Evolutionary conservation across 176 grass and related monocot species (phyloP), one percentile per base, ranked within the genome.

Genomic region (Triticum dicoccoides): DNA sequence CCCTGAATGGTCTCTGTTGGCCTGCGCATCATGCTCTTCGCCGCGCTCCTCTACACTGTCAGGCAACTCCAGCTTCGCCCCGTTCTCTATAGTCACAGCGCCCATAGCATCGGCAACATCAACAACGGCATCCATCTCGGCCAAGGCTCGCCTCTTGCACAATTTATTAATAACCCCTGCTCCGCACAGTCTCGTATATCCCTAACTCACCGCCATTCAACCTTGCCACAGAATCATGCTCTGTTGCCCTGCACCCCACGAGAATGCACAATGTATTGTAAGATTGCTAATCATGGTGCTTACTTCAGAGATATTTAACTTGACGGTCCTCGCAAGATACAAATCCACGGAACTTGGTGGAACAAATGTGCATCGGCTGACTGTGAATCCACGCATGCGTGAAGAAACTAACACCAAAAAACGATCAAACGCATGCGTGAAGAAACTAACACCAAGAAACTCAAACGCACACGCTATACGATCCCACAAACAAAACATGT

Each of bases 1-100:
- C 54, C 86, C 83, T 2, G 83, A 89, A 39, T 79, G 68, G 18
- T 85, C 83, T 25, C 79, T 79, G 73, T 92, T 82, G 79, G 56
- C 78, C 17, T 79, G 87, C 6, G 13, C 78, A 78, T 73, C 86
- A 77, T 47, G 78, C 21, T 69, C 25, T 56, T 72, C 82, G 21
- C 30, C 49, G n/a, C 76, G 76, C 6, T 9, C 85, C 2, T 65
- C 76, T 49, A 84, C 71, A 41, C 69, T 15, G 3, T 64, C 84
- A 35, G 76, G 76, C 27, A 82, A 63, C 37, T 63, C 38, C 3
- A 52, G 34, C 62, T 83, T 86, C 5, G 61, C 87, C 44, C 39
- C 68, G 14, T 92, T 80, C 69, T 80, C 76, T 65, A 84, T 44
- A 68, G 39, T 77, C 9, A 15, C 84, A 10, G 75, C 61, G 7